Base-by-base conservation (phyloP, 768 basidiomycete species). In the Amanita jacksonii region DNA sequence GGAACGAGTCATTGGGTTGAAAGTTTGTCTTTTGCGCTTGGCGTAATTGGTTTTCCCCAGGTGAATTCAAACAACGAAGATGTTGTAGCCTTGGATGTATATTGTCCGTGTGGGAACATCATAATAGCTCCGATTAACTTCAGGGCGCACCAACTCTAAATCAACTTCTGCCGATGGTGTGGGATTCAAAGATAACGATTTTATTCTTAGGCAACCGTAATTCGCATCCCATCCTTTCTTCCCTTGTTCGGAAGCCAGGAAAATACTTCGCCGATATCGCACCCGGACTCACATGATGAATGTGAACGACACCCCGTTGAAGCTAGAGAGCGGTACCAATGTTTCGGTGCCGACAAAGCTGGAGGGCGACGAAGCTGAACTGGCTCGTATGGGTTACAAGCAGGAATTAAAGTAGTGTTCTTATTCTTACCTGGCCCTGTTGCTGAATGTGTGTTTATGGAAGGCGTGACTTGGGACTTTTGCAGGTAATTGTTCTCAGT, bases 401-500 rank as follows among this genome's bases (percentile, higher is more conserved):
- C 54, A 56, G 38, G 54, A 56, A 40, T 41, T 56, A 19, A 53
- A 52, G 54, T 56, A 19, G 30, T 49, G 28, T 4, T n/a, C 13
- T 9, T 15, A 6, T 34, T 10, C 32, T 33, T 18, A 2, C 12
- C 5, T 8, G 5, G 18, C 7, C 4, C 19, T 24, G 10, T 46
- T 42, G 3, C n/a, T n/a, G n/a, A n/a, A n/a, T 34, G 10, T 33
- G 2, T 27, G 4, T 19, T n/a, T 38, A 20, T 33, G 15, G 3
- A 28, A 81, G 80, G 51, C 77, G 81, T 12, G 79, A 82, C 49
- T 56, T 82, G 44, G 68, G 75, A 18, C 61, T 84, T 38, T 48
- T 82, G 52, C 80, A 83, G 63, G 81, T 74, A 47, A 45, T n/a
- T n/a, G n/a, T n/a, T n/a, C n/a, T n/a, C n/a, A n/a, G 66, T 57